A percentile compares a stretch with the other conserved stretches of the same genome.
These are phyloP conservation scores for Alternaria longipes DNA, from an alignment of 2,329 filamentous ascomycete species.

Conservation along the genomic window DNA sequence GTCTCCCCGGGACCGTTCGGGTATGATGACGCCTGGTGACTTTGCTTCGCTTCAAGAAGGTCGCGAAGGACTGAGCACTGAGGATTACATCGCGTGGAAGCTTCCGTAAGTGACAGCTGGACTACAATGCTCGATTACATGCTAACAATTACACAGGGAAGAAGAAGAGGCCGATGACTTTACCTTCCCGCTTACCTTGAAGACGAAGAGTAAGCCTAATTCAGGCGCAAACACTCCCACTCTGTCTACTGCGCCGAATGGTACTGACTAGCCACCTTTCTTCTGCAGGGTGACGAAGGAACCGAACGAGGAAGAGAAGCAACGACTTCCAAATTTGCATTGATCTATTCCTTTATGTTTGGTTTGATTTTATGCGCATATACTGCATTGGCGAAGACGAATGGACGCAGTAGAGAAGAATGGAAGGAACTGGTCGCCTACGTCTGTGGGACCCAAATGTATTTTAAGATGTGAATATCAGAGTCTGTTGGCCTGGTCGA, in stretches of 20 bases:
- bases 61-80: constrained; percentile 88
- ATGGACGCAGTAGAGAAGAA: background rate
- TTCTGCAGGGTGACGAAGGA: constrained; percentile 14
- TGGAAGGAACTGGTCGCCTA: background rate
- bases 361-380: constrained; percentile 13
- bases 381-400: constrained; percentile 12
- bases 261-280: constrained; percentile 29
- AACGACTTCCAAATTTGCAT: constrained; percentile 22
- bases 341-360: constrained; percentile 16
- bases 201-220: constrained; percentile 54
- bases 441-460: constrained; percentile 1
- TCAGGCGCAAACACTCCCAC: constrained; percentile 47
- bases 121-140: background rate
- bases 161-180: constrained; percentile 90
- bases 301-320: constrained; percentile 10
- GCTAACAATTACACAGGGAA: constrained; percentile 60
- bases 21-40: constrained; percentile 99
- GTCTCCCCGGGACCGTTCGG: constrained; percentile 86
- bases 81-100: constrained; percentile 99
- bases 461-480: constrained; percentile 19
- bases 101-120: constrained; percentile 77
- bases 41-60: constrained; percentile 97
- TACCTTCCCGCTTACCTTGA: constrained; percentile 74
- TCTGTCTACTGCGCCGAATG: constrained; percentile 37
- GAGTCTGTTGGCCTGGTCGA: background rate